Base-by-base conservation (phyloP, 768 basidiomycete species). In the Daedaleopsis sinensis region DNA sequence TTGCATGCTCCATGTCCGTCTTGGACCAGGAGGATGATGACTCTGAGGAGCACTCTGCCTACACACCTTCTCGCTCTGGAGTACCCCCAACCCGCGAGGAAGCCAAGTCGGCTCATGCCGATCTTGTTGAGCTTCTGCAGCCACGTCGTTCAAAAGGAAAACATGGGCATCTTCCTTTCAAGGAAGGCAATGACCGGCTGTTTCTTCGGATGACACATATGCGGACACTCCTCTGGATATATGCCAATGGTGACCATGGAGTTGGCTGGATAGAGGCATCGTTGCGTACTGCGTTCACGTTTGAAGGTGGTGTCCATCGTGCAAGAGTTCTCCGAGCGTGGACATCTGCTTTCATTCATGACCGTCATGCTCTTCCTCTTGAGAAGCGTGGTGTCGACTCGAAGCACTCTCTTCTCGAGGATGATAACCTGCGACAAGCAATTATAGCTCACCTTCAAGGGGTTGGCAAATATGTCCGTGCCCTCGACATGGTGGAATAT, bases 321-420 rank as follows among this genome's bases (percentile, higher is more conserved):
- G 44, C 44, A 18, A 46, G 21, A 18, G 21, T 8, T n/a, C 44
- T 46, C 21, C 44, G 9, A 0, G 21, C 15, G 8, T 46, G 44
- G 44, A n/a, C 44, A 16, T 21, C 8, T 46, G 44, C 44, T 21
- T 46, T 46, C 44, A 46, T 46, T 46, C 2, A 9, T 10, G 44
- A 46, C n/a, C 44, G 44, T n/a, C 44, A 70, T 32, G 39, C 43
- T 12, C 67, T 75, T 19, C 70, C 71, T 4, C 18, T 46, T 21
- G 44, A 46, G 44, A 46, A n/a, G 7, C 21, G 36, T 8, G 65
- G 67, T 49, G 21, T 54, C 6, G 72, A 69, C 8, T 72, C 67
- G 58, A 60, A 47, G 18, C 48, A 23, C n/a, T 67, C 71, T 0
- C 52, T 58, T 8, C 61, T 71, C 3, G 58, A 62, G 4, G 47